Evolutionary conservation across 2,329 filamentous ascomycete species (phyloP), one percentile per base, ranked within the genome.

Genomic region (Sporothrix brunneoviolacea): DNA sequence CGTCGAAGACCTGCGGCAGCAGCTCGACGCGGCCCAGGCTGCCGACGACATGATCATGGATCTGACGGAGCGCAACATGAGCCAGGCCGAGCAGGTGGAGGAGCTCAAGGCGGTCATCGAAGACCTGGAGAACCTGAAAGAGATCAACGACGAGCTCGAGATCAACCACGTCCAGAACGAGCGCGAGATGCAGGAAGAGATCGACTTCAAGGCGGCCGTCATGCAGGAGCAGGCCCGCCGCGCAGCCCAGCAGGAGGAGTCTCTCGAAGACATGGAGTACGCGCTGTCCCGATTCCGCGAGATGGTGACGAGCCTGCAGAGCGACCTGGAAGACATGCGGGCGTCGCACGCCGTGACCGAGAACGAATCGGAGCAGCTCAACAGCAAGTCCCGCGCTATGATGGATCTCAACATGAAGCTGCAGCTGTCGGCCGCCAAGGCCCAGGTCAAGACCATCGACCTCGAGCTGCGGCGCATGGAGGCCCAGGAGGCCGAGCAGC

Each of bases 331-430:
- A 60, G 91, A 97, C 61, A 91, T 96, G 77, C 82, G 88, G 53
- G 88, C 91, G 12, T 94, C 90, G 4, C 88, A 94, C 61, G 88
- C 91, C 39, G 86, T 97, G 58, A 94, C 90, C 1, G 93, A 97
- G 66, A 85, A 85, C 15, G 91, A 97, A 65, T 90, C 91, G 1
- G 90, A 91, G 64, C 89, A 97, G 65, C 80, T 97, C 50, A 91
- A 84, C 57, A 87, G 81, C 60, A 86, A 89, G 55, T 95, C 91
- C 39, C 82, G 90, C 55, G 90, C 91, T 48, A 95, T 98, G 85
- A 87, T 95, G 80, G 91, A 98, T 62, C 77, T 98, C 40, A 97
- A 97, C 67, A 80, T 91, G 77, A 94, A 95, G 69, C 77, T 98
- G 38, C 91, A 95, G 62, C 80, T 87, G 50, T 94, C 90, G 12